Evolutionary conservation across 78 protist genomes (phyloP), one percentile per base, ranked within the genome.

Genomic region (Polysphondylium violaceum): DNA sequence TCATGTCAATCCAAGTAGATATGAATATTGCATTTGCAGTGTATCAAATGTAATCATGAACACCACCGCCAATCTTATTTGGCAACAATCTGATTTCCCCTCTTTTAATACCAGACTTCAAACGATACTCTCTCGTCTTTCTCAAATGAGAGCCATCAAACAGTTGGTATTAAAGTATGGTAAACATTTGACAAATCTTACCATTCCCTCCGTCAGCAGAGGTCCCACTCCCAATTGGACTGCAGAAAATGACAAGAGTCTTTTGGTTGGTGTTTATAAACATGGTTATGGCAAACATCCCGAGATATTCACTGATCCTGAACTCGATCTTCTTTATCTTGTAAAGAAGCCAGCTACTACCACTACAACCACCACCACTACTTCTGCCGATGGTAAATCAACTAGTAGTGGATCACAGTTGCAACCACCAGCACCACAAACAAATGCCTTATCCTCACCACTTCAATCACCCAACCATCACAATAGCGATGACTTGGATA

Each of bases 211-310:
- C 31, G 21, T 69, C 14, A 27, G 68, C 9, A 69, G 91, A 50
- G 91, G 91, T 11, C 92, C 87, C 25, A 40, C 64, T 7, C n/a
- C 78, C 3, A 43, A 31, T 35, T 92, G 95, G 95, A 43, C 43
- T 16, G 29, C 11, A 36, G 89, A 67, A 0, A 69, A 85, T 60
- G 95, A 92, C 35, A 51, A 47, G 14, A 35, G 41, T 7, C 61
- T 92, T 14, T 35, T 92, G 33, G 35, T 77, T n/a, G 95, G 95
- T 68, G 68, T 75, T 9, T 83, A 75, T 43, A 73, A 56, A 35
- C 64, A 92, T 56, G 95, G 95, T 1, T 85, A 74, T 50, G 95
- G 95, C 5, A 79, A 74, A 64, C 85, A 44, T 31, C 21, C 59
- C 0, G 94, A 77, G 23, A 63, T 76, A 17, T 65, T 76, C 31